phyloP scores from a whole-genome alignment of 495 filamentous ascomycete species.

The Lichina pygmaea region DNA sequence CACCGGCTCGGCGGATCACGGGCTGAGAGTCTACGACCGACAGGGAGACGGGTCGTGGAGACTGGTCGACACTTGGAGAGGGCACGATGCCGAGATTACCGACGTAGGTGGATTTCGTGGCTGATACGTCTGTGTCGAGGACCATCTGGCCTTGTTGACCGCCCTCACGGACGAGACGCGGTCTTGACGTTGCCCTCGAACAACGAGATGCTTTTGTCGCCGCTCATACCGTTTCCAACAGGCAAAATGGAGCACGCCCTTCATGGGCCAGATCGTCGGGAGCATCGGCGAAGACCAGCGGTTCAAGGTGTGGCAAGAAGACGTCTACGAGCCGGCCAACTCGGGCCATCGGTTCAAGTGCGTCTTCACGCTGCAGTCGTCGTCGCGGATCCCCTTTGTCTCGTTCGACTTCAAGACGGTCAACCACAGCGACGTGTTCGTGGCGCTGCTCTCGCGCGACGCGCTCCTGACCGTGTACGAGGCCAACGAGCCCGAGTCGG shows the following conservation, averaged over 20 bases:
- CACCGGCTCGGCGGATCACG: conserved; percentile 76
- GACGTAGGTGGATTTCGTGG: conserved; percentile 26
- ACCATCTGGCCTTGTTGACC: no score
- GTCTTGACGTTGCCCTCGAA: no score
- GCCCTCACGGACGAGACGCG: no score
- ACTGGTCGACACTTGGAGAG: conserved; percentile 65
- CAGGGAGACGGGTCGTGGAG: conserved; percentile 49
- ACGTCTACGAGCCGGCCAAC: conserved; percentile 40
- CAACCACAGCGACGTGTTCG: conserved; percentile 41
- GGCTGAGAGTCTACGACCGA: conserved; percentile 71
- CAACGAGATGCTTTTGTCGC: neutral
- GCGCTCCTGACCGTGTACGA: conserved; percentile 60
- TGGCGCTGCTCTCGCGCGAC: conserved; percentile 60
- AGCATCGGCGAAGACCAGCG: conserved; percentile 64
- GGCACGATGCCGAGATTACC: conserved; percentile 73
- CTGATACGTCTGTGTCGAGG: no score
- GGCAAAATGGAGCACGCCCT: conserved; percentile 58
- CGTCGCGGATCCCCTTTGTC: conserved; percentile 35
- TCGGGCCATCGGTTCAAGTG: conserved; percentile 53
- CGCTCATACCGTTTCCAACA: conserved; percentile 8
- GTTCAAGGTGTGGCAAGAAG: conserved; percentile 77
- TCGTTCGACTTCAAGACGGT: conserved; percentile 59
- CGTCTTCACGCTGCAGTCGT: conserved; percentile 26
- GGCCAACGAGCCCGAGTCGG: conserved; percentile 59
- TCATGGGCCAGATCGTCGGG: conserved; percentile 31